Evolutionary conservation across 108 stramenopile species (phyloP).

Genomic region (Schizochytrium sp.): DNA sequence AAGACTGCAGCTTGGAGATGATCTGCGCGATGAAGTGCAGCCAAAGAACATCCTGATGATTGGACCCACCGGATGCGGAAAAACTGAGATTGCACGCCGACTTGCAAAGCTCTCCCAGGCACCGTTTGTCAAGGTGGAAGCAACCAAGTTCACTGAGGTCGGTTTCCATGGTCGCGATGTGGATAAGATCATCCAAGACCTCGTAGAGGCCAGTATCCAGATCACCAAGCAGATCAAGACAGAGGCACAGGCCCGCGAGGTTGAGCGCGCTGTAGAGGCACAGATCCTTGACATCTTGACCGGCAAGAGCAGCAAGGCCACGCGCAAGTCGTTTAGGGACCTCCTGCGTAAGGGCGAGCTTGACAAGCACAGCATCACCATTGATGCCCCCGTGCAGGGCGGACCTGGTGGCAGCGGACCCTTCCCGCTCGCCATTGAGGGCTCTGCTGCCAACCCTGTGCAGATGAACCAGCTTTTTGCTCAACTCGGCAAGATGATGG

Average conservation of each 20-base stretch:
- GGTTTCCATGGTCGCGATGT: slow-evolving; percentile 99
- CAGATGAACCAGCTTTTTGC: slow-evolving; percentile 60
- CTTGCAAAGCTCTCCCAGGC: slow-evolving; percentile 96
- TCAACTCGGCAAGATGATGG: slow-evolving; percentile 57
- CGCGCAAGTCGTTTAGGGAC: slow-evolving; percentile 82
- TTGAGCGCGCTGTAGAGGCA: slow-evolving; percentile 85
- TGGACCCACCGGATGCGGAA: slow-evolving; percentile 98
- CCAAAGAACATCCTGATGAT: slow-evolving; percentile 99
- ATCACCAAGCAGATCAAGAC: slow-evolving; percentile 88
- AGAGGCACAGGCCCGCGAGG: slow-evolving; percentile 82
- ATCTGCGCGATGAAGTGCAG: slow-evolving; percentile 90
- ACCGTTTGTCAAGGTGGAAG: slow-evolving; percentile 99
- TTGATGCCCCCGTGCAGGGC: slow-evolving; percentile 83
- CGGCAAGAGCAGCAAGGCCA: slow-evolving; percentile 75
- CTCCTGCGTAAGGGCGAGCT: slow-evolving; percentile 89
- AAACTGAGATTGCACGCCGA: slow-evolving; percentile 97
- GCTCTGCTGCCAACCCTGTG: slow-evolving; percentile 5
- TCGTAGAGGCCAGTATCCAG: slow-evolving; percentile 93
- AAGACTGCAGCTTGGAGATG: slow-evolving; percentile 88
- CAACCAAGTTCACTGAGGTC: slow-evolving; percentile 99
- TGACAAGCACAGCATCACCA: slow-evolving; percentile 89
- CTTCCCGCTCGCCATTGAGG: slow-evolving; percentile 40
- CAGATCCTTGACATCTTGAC: slow-evolving; percentile 87
- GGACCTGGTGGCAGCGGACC: slow-evolving; percentile 57
- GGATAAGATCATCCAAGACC: slow-evolving; percentile 97